phyloP scores from a whole-genome alignment of 768 basidiomycete species.

The Rubroboletus pulcherrimus region DNA sequence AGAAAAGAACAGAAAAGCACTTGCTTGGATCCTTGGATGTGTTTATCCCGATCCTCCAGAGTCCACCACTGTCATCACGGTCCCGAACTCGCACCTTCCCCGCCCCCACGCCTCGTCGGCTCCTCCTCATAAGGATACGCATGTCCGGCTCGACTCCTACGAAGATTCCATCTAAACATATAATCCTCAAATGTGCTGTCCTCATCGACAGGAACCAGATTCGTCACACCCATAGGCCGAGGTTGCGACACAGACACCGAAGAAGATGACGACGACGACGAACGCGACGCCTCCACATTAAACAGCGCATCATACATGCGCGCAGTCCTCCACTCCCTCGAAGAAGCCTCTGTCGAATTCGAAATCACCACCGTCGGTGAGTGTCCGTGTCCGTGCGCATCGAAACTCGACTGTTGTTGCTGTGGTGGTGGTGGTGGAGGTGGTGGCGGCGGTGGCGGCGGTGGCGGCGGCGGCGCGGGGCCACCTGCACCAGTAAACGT shows the following conservation, averaged over 20 bases:
- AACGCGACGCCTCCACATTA: constrained; percentile 11
- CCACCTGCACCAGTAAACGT: constrained; percentile 2
- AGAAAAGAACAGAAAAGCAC: neutral
- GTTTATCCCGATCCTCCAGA: too few relatives aligned
- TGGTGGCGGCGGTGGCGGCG: neutral
- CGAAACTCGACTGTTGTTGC: constrained; percentile 2
- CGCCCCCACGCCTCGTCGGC: constrained; percentile 1
- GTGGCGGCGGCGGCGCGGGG: neutral
- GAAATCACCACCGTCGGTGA: constrained; percentile 3
- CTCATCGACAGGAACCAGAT: constrained; percentile 21
- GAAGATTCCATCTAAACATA: constrained; percentile 13
- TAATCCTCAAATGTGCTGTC: constrained; percentile 16
- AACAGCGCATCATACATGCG: constrained; percentile 11
- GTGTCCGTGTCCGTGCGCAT: neutral
- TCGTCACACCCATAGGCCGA: constrained; percentile 13
- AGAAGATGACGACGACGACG: constrained; percentile 18
- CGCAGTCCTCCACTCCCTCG: constrained; percentile 15
- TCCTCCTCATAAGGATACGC: constrained; percentile 2
- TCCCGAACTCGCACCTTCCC: constrained; percentile 9
- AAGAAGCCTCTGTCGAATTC: constrained; percentile 3
- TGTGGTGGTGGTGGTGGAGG: neutral
- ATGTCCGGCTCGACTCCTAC: neutral
- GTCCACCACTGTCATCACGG: neutral
- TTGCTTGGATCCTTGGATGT: neutral
- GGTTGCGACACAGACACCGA: constrained; percentile 1